A percentile compares a stretch with the other conserved stretches of the same genome.
Conservation (phyloP, 2,329 filamentous ascomycete genomes). For the Aspergillus ibericus region DNA sequence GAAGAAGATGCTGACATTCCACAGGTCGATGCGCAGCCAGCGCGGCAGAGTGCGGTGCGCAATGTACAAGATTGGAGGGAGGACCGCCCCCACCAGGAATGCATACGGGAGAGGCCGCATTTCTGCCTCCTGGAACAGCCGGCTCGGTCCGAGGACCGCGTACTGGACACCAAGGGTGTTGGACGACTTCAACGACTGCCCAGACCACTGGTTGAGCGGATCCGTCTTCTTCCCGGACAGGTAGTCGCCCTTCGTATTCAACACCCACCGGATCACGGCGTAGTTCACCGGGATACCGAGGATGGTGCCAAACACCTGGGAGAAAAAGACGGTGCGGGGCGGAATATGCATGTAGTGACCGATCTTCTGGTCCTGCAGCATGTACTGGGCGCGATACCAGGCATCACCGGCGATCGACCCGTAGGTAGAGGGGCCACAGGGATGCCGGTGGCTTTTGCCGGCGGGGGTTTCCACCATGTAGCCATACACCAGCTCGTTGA, state of each 20-base stretch:
- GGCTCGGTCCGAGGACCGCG: conserved; percentile 52
- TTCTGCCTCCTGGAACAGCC: conserved; percentile 29
- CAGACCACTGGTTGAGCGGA: conserved; percentile 63
- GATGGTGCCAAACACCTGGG: conserved; percentile 60
- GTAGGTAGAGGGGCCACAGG: conserved; percentile 59
- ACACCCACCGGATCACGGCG: conserved; percentile 60
- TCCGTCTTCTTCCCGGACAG: conserved; percentile 53
- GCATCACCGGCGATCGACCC: conserved; percentile 61
- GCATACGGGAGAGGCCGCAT: conserved; percentile 33
- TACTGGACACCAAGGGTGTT: conserved; percentile 62
- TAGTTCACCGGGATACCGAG: conserved; percentile 64
- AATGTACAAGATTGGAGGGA: conserved; percentile 44
- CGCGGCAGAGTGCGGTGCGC: conserved; percentile 56
- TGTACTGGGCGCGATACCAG: conserved; percentile 60
- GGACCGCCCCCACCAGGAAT: conserved; percentile 33
- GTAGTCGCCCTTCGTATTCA: conserved; percentile 58
- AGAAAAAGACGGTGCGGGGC: conserved; percentile 60
- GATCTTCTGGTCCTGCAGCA: conserved; percentile 65
- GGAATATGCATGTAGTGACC: conserved; percentile 65
- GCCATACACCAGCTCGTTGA: conserved; percentile 62
- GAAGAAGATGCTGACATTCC: conserved; percentile 65
- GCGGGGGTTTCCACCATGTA: conserved; percentile 56
- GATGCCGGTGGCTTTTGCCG: conserved; percentile 54
- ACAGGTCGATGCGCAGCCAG: conserved; percentile 54
- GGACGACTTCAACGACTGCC: conserved; percentile 52